These are phyloP conservation scores for Dictyostelium brefeldianum DNA, from an alignment of 78 protist species.

Conservation along the genomic window DNA sequence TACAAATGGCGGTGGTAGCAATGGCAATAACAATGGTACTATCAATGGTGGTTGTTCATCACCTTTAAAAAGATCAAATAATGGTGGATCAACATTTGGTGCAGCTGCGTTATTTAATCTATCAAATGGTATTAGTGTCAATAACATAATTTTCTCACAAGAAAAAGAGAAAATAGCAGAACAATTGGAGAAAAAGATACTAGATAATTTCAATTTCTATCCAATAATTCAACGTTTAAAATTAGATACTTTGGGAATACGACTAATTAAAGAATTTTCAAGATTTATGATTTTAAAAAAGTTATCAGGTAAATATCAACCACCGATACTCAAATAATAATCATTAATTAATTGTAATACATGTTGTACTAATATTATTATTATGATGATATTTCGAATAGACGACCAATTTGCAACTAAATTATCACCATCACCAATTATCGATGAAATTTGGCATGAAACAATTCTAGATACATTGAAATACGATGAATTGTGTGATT, in stretches of 20 bases:
- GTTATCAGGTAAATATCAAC: background rate
- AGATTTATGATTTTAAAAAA: conserved; percentile 8
- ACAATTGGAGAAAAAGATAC: background rate
- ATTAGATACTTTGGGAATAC: background rate
- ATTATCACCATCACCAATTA: background rate
- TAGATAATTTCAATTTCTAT: background rate
- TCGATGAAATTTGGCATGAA: background rate
- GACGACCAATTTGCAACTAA: conserved; percentile 1
- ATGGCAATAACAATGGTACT: background rate
- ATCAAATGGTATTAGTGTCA: background rate
- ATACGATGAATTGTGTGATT: conserved; percentile 7
- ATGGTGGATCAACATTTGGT: background rate
- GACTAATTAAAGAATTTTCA: background rate
- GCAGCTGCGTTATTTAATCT: background rate
- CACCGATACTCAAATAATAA: too few species aligned
- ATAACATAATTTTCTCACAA: background rate
- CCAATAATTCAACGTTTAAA: background rate
- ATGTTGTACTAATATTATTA: background rate
- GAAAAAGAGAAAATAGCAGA: background rate
- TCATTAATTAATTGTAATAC: too few species aligned
- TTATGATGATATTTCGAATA: background rate
- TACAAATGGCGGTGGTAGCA: background rate
- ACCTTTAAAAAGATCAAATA: conserved; percentile 11
- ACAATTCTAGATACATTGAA: background rate
- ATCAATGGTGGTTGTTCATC: background rate